Conservation (phyloP, 2,329 filamentous ascomycete species). For the Aspergillus sp. region DNA sequence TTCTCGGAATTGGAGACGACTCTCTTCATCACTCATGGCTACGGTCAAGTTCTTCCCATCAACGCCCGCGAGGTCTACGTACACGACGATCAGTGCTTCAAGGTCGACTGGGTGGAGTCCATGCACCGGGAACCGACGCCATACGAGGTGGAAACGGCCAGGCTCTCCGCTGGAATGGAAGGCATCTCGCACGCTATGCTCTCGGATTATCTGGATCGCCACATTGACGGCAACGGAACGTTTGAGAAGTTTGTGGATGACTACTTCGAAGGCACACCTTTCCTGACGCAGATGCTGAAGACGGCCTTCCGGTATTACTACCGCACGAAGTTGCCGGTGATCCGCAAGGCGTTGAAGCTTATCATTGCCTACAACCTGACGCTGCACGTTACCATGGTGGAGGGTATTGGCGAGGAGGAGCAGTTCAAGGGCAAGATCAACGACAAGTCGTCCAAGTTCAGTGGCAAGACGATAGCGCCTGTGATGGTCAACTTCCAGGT, state of each 20-base stretch:
- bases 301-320: conserved; percentile 91
- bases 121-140: conserved; percentile 72
- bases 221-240: conserved; percentile 84
- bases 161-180: conserved; percentile 83
- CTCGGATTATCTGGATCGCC: conserved; percentile 90
- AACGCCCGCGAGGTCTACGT: conserved; percentile 93
- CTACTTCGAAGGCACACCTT: conserved; percentile 93
- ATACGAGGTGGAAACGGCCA: conserved; percentile 85
- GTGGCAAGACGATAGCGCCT: conserved; percentile 85
- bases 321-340: conserved; percentile 83
- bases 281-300: conserved; percentile 94
- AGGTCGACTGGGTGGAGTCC: conserved; percentile 89
- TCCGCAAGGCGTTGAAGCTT: conserved; percentile 93
- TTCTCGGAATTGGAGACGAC: conserved; percentile 63
- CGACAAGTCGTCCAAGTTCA: conserved; percentile 81
- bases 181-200: conserved; percentile 79
- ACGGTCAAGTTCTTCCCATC: conserved; percentile 88
- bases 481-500: conserved; percentile 99
- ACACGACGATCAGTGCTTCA: conserved; percentile 87
- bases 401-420: conserved; percentile 81
- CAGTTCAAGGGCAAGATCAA: conserved; percentile 79
- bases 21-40: conserved; percentile 96
- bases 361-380: conserved; percentile 96
- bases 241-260: conserved; percentile 95
- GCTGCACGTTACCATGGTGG: conserved; percentile 89